These are phyloP conservation scores for Cytospora schulzeri DNA, from an alignment of 2,329 filamentous ascomycete genomes.

Conservation along the genomic window DNA sequence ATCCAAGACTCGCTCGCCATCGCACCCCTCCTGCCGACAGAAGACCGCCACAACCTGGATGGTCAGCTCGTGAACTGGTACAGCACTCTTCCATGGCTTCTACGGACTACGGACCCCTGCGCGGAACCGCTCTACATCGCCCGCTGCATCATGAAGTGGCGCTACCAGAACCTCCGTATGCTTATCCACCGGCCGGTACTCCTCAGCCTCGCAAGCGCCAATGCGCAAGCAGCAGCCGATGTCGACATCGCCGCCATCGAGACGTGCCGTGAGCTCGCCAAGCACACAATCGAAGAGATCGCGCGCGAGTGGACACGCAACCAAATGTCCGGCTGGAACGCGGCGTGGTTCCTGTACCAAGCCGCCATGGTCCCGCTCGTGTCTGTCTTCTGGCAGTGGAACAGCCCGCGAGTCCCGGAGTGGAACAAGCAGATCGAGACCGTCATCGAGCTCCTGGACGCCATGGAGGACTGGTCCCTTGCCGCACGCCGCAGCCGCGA, in stretches of 20 bases:
- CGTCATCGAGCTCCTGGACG: slow-evolving; percentile 61
- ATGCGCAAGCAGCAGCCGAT: slow-evolving; percentile 51
- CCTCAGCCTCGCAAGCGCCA: slow-evolving; percentile 63
- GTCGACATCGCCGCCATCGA: slow-evolving; percentile 70
- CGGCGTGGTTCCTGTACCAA: slow-evolving; percentile 80
- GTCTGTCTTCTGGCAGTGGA: slow-evolving; percentile 70
- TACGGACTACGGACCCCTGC: slow-evolving; percentile 66
- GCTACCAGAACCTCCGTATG: slow-evolving; percentile 77
- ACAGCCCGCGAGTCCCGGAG: slow-evolving; percentile 49
- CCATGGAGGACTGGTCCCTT: slow-evolving; percentile 66
- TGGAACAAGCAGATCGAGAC: slow-evolving; percentile 62
- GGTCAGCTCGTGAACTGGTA: slow-evolving; percentile 72
- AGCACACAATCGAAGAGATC: slow-evolving; percentile 73
- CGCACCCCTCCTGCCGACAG: slow-evolving; percentile 65
- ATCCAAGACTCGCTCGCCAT: slow-evolving; percentile 77
- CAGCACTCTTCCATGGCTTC: slow-evolving; percentile 66
- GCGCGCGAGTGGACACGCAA: slow-evolving; percentile 69
- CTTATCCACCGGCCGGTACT: slow-evolving; percentile 74
- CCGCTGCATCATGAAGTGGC: slow-evolving; percentile 78
- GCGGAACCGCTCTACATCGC: slow-evolving; percentile 71
- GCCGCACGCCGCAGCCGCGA: slow-evolving; percentile 64
- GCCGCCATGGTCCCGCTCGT: slow-evolving; percentile 78
- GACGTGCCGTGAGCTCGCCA: slow-evolving; percentile 69
- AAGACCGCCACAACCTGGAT: slow-evolving; percentile 69
- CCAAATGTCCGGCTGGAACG: slow-evolving; percentile 79